Evolutionary conservation across 495 filamentous ascomycete genomes (phyloP), one percentile per base, ranked within the genome.

Genomic region (Podospora anserina): DNA sequence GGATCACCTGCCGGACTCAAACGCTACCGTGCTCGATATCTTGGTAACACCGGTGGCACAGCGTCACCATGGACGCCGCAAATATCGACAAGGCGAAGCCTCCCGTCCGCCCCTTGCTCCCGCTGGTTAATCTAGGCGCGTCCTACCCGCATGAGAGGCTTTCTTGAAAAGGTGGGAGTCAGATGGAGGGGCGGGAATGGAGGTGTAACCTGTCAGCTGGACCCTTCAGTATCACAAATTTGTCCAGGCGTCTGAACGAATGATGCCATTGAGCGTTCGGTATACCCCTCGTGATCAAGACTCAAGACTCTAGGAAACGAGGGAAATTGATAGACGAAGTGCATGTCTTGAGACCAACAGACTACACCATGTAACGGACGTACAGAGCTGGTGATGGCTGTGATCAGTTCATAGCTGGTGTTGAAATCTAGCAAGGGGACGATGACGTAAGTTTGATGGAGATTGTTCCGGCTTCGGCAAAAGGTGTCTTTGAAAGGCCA

Each of bases 151-250:
- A 49, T 49, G 39, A 49, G 15, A 16, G 39, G 39, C 39, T 49
- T 39, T 18, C 39, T 49, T 49, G 39, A 49, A 49, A 49, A 13
- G 13, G 39, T 49, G 39, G 39, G 39, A 49, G 7, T 49, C 15
- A 49, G 39, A 49, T 49, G 39, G 39, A 49, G 39, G 39, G 39
- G 39, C 39, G 39, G 39, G 39, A 49, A 16, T 49, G 15, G 13
- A 61, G n/a, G 59, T 61, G 59, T 61, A 61, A 61, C 59, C 59
- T 61, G 59, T 61, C 59, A 61, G 59, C 59, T 18, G 59, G 59
- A 32, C 7, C 59, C 30, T 61, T 28, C 26, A 61, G 30, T 28
- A 28, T 18, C 11, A 20, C 11, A 4, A 26, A 61, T 60, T 27
- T 23, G 58, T 23, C 23, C 19, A 30, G 23, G 20, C 15, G 16